These are phyloP conservation scores for Pelargonium fulgidum DNA, from an alignment of 441 rosid genomes.

Conservation along the genomic window DNA sequence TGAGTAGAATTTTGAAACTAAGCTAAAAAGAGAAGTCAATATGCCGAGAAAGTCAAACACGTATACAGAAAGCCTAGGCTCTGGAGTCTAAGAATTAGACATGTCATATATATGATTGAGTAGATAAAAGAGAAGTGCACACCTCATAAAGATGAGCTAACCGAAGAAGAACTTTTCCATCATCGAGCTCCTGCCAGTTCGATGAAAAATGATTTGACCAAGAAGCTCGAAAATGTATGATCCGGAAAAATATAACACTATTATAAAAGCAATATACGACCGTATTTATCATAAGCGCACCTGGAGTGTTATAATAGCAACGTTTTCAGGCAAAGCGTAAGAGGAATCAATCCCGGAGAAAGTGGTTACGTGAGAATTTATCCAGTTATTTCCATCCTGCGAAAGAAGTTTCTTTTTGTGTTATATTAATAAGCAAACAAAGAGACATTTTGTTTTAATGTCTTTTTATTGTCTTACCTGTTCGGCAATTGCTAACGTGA, in stretches of 20 bases:
- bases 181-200: conserved; percentile 45
- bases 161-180: conserved; percentile 48
- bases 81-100: no score
- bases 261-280: not conserved
- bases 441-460: not conserved
- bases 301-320: conserved; percentile 51
- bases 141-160: conserved; percentile 64
- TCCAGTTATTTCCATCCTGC: conserved; percentile 46
- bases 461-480: conserved; percentile 41
- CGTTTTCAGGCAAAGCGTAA: conserved; percentile 52
- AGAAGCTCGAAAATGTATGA: no score
- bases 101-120: no score
- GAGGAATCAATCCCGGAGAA: conserved; percentile 56
- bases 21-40: no score
- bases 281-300: conserved; percentile 12
- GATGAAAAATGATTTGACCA: not conserved
- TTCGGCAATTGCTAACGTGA: conserved; percentile 54
- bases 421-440: conserved; percentile 6
- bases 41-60: no score
- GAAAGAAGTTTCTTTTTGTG: conserved; percentile 16
- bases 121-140: not conserved
- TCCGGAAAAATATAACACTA: no score
- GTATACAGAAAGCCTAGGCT: no score
- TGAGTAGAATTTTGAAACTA: no score
- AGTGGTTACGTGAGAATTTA: conserved; percentile 33